These are phyloP conservation scores for Tetraselmis striata DNA, from an alignment of 139 green algal genomes.

Conservation along the genomic window DNA sequence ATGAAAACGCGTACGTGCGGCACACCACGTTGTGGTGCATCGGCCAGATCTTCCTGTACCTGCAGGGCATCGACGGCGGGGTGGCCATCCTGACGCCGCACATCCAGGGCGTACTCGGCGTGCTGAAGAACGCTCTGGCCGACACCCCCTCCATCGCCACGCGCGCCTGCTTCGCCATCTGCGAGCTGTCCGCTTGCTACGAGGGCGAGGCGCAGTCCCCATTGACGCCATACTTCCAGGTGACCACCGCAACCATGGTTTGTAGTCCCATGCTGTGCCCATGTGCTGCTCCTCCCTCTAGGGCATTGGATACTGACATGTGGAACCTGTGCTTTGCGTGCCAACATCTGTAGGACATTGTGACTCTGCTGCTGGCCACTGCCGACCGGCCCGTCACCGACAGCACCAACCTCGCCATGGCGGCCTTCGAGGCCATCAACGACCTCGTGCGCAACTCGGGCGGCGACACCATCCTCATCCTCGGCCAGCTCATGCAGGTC, in stretches of 20 bases:
- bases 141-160: conserved; percentile 72
- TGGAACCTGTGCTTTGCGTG: too few relatives aligned
- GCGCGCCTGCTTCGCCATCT: conserved; percentile 74
- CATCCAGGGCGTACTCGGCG: too few relatives aligned
- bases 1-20: too few relatives aligned
- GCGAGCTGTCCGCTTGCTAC: conserved; percentile 71
- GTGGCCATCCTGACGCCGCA: too few relatives aligned
- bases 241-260: conserved; percentile 15
- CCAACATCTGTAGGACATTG: neutral
- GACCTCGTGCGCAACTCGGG: conserved; percentile 67
- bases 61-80: too few relatives aligned
- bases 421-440: conserved; percentile 94
- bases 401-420: conserved; percentile 21
- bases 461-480: conserved; percentile 3
- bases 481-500: neutral
- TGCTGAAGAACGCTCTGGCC: too few relatives aligned
- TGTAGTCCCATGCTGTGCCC: neutral
- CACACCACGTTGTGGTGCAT: too few relatives aligned
- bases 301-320: neutral
- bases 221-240: conserved; percentile 73
- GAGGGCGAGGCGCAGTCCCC: conserved; percentile 53
- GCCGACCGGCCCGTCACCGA: neutral
- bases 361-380: neutral
- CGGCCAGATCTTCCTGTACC: too few relatives aligned
- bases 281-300: neutral